Base-by-base conservation (phyloP, 2,329 filamentous ascomycete species). In the Lizonia empirigonia region DNA sequence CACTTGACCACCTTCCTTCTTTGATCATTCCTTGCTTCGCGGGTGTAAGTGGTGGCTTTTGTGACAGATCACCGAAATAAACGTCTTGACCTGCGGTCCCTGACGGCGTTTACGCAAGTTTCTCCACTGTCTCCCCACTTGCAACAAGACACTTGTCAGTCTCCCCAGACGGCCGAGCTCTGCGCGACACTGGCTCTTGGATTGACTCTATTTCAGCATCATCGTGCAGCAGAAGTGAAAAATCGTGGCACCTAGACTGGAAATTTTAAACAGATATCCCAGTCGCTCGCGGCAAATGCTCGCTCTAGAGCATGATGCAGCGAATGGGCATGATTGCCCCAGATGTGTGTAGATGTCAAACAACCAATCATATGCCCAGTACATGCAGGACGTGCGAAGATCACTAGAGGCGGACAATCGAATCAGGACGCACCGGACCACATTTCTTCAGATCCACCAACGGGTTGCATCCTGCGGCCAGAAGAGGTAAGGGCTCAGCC, bases 381-480 rank as follows among this genome's bases (percentile, higher is more conserved):
- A 39, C 27, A 58, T 50, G 59, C 62, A 62, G 56, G 59, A 64
- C 55, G 61, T 63, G 45, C 29, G 65, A 63, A 58, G 60, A 59
- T 60, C 39, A n/a, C n/a, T n/a, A 53, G 44, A 35, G 48, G 47
- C 44, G 51, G 56, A 52, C 30, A 36, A 45, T 35, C 59, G 61
- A 68, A 67, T 60, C 58, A 60, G 40, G 44, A 44, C 41, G 44
- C 15, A 13, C 45, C 48, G 60, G 46, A 50, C 51, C 42, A 45
- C 48, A 47, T 52, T 55, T 50, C 22, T n/a, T 24, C 26, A 55
- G 59, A 54, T 55, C 55, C 63, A 61, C 60, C 57, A 62, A 58
- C 58, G 58, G 56, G 49, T 37, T 60, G 56, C 62, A 60, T 59
- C 26, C 36, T 57, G 58, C 51, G 50, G 34, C 44, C 32, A 23